These are phyloP conservation scores for Quercus aquifolioides DNA, from an alignment of 306 rosid species.

Conservation along the genomic window DNA sequence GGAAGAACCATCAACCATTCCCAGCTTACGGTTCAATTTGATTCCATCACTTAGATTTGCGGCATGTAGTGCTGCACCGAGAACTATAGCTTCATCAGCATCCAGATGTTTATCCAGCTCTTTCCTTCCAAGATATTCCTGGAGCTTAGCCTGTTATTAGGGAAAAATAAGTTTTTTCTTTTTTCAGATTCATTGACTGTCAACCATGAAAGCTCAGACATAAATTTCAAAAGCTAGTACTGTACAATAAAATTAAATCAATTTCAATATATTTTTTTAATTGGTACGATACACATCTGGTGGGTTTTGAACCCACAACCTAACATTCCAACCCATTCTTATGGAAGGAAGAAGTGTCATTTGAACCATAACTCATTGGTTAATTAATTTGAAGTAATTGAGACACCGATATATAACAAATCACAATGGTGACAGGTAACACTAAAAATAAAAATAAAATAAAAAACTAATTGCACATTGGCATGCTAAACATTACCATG, in stretches of 20 bases:
- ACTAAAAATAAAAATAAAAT: not conserved
- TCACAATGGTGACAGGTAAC: not conserved
- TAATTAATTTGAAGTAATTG: not conserved
- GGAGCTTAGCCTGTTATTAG: slow-evolving; percentile 77
- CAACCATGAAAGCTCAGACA: not conserved
- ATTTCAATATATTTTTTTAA: no score
- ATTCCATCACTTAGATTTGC: slow-evolving; percentile 98
- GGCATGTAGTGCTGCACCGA: slow-evolving; percentile 88
- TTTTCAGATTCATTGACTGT: not conserved
- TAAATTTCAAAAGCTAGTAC: not conserved
- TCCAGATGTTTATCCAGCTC: slow-evolving; percentile 96
- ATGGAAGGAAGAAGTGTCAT: no score
- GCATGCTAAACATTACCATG: not conserved
- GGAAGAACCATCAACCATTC: slow-evolving; percentile 95
- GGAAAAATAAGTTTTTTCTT: not conserved
- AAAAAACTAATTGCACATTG: not conserved
- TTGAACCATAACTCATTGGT: no score
- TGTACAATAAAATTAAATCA: not conserved
- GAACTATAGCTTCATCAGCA: slow-evolving; percentile 96
- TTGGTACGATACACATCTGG: no score
- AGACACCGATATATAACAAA: not conserved
- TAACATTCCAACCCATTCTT: no score
- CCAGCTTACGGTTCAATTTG: slow-evolving; percentile 93
- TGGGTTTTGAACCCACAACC: no score
- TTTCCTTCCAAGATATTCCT: slow-evolving; percentile 87